Conservation (phyloP, 73 alveolate species). For the Tetrahymena elliotti region DNA sequence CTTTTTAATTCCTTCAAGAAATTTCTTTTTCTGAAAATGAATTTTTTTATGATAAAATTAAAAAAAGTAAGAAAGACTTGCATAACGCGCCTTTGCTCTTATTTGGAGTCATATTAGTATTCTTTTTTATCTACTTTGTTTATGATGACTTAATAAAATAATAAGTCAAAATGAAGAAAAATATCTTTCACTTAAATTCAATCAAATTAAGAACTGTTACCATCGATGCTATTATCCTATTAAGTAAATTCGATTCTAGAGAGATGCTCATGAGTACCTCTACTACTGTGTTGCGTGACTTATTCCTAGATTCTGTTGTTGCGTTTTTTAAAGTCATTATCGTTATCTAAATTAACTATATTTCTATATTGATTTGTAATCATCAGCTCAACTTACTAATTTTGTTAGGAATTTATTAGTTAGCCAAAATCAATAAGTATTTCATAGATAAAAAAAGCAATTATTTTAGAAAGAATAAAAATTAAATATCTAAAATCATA, state of each 20-base stretch:
- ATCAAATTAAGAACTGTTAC: background rate
- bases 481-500: no score
- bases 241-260: background rate
- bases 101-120: background rate
- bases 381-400: background rate
- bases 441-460: background rate
- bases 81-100: background rate
- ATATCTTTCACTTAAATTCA: background rate
- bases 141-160: no score
- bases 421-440: no score
- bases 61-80: background rate
- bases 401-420: background rate
- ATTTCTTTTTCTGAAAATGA: background rate
- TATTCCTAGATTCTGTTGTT: background rate
- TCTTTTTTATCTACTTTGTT: background rate
- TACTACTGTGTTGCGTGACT: background rate
- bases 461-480: no score
- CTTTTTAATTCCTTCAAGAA: background rate
- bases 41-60: no score
- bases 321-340: background rate
- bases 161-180: background rate
- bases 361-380: background rate
- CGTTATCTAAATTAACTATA: background rate
- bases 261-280: background rate
- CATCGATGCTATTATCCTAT: background rate